These are phyloP conservation scores for Cucurbita maxima DNA, from an alignment of 306 rosid species.

Conservation along the genomic window DNA sequence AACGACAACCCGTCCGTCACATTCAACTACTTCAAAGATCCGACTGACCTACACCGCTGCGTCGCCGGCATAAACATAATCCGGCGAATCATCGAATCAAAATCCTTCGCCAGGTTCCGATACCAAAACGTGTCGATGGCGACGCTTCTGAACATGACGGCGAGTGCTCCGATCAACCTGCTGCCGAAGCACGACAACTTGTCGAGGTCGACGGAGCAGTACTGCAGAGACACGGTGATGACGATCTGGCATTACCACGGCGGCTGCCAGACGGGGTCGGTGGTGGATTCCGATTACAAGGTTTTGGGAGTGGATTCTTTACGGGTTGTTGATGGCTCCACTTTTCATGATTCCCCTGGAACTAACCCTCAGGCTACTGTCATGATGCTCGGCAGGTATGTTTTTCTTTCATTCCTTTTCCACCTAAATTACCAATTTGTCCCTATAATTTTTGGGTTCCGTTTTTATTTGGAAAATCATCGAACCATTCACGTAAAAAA, in stretches of 20 bases:
- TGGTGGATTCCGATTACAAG: conserved; percentile 43
- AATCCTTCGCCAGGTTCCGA: conserved; percentile 33
- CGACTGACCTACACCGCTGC: conserved; percentile 43
- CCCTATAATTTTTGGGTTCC: background rate
- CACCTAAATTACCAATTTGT: background rate
- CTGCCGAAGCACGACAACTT: conserved; percentile 41
- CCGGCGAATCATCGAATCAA: conserved; percentile 32
- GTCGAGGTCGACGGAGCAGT: conserved; percentile 39
- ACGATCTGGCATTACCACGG: conserved; percentile 90
- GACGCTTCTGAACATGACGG: conserved; percentile 32
- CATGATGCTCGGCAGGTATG: conserved; percentile 74
- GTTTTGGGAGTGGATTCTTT: conserved; percentile 49
- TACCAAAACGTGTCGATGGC: conserved; percentile 14
- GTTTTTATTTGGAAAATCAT: too few species aligned
- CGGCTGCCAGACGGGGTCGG: conserved; percentile 56
- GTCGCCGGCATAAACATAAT: conserved; percentile 37
- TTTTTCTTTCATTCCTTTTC: too few species aligned
- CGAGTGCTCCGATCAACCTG: conserved; percentile 34
- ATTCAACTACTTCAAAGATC: conserved; percentile 57
- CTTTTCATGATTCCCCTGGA: conserved; percentile 59
- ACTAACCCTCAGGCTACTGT: conserved; percentile 81
- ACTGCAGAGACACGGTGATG: conserved; percentile 58
- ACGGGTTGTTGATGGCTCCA: conserved; percentile 69
- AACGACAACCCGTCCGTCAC: conserved; percentile 57
- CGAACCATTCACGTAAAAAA: too few species aligned